A percentile compares a stretch with the other conserved stretches of the same genome.
These are phyloP conservation scores for Vitis rotundifolia DNA, from an alignment of 164 flowering plant species.

Conservation along the genomic window DNA sequence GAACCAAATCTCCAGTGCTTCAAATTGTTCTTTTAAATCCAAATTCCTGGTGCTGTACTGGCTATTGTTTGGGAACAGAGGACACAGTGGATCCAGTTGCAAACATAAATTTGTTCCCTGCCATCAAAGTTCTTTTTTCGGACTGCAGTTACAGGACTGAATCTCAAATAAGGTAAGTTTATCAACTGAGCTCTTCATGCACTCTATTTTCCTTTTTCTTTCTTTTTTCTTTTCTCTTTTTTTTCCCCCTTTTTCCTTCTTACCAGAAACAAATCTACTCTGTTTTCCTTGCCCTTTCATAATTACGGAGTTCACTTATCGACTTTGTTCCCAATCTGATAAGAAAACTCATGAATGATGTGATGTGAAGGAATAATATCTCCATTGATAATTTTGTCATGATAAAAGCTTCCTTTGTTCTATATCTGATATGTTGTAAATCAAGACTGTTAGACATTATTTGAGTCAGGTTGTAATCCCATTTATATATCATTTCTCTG, in stretches of 20 bases:
- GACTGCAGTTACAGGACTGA: constrained; percentile 37
- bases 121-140: constrained; percentile 74
- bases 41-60: constrained; percentile 68
- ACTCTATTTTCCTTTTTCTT: not conserved
- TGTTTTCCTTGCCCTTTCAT: not conserved
- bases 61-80: constrained; percentile 38
- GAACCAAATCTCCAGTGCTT: constrained; percentile 48
- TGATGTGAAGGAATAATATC: no score
- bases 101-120: constrained; percentile 54
- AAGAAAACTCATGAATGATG: no score
- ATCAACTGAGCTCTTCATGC: not conserved
- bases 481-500: no score
- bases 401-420: no score
- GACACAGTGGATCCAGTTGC: constrained; percentile 22
- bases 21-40: constrained; percentile 79
- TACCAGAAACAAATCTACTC: not conserved
- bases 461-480: no score
- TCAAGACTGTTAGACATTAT: no score
- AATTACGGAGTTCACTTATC: no score
- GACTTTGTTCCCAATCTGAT: no score
- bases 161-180: constrained; percentile 56
- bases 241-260: not conserved
- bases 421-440: no score
- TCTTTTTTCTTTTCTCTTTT: not conserved
- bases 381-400: no score